A percentile compares a stretch with the other conserved stretches of the same genome.
Conservation (phyloP, 1,284 basidiomycete species). For the Pseudozyma thailandica region DNA sequence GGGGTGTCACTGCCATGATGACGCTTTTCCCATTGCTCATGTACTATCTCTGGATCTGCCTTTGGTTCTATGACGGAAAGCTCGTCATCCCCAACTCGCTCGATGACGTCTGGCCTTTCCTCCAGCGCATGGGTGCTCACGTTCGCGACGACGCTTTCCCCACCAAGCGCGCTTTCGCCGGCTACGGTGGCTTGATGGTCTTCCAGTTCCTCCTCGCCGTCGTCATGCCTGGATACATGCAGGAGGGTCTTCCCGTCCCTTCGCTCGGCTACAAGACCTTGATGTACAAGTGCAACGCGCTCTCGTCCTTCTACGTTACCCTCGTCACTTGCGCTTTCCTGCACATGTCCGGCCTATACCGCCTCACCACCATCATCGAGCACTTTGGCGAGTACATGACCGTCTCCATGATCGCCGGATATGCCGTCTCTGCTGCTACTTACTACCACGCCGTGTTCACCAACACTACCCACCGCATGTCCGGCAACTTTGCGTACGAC, state of each 20-base stretch:
- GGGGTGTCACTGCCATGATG: constrained; percentile 93
- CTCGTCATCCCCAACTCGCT: constrained; percentile 80
- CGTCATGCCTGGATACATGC: constrained; percentile 89
- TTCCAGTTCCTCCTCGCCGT: constrained; percentile 91
- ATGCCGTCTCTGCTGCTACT: constrained; percentile 71
- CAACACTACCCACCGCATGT: constrained; percentile 76
- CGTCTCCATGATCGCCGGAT: constrained; percentile 91
- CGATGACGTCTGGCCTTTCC: constrained; percentile 82
- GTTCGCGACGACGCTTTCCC: constrained; percentile 89
- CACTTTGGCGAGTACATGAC: constrained; percentile 97
- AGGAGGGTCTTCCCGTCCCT: constrained; percentile 75
- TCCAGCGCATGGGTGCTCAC: constrained; percentile 84
- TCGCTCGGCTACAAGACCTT: constrained; percentile 80
- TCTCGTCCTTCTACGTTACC: constrained; percentile 86
- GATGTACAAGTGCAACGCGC: constrained; percentile 91
- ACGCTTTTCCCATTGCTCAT: constrained; percentile 87
- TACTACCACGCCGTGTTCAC: constrained; percentile 65
- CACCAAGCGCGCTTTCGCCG: constrained; percentile 77
- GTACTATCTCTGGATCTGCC: constrained; percentile 99
- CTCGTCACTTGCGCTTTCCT: constrained; percentile 80
- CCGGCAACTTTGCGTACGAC: constrained; percentile 83
- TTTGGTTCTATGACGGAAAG: constrained; percentile 93
- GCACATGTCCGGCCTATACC: constrained; percentile 85
- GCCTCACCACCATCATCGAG: constrained; percentile 93
- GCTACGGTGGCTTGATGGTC: constrained; percentile 85